Evolutionary conservation across 257 asterid genomes (phyloP).

Genomic region (Scutellaria barbata): DNA sequence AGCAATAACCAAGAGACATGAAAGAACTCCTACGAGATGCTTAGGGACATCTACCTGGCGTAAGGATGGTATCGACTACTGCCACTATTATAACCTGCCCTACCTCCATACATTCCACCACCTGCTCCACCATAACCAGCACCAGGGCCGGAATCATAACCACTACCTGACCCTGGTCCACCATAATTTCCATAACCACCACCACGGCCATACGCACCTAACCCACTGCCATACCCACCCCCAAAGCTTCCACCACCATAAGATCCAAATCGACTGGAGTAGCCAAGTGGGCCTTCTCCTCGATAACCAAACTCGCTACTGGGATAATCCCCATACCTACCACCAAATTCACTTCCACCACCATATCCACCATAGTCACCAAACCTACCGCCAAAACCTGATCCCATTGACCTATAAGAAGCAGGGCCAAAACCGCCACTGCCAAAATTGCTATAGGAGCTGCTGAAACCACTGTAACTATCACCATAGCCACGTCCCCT

Average conservation of each 20-base stretch:
- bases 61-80: slow-evolving; percentile 95
- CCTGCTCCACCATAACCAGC: slow-evolving; percentile 77
- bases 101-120: slow-evolving; percentile 86
- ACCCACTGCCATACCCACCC: slow-evolving; percentile 77
- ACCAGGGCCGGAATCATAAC: slow-evolving; percentile 80
- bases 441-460: slow-evolving; percentile 71
- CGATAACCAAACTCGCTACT: slow-evolving; percentile 80
- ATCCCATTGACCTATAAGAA: slow-evolving; percentile 88
- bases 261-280: slow-evolving; percentile 77
- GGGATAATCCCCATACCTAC: slow-evolving; percentile 80
- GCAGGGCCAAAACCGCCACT: slow-evolving; percentile 89
- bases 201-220: slow-evolving; percentile 85
- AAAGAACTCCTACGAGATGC: slow-evolving; percentile 65
- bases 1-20: slow-evolving; percentile 60
- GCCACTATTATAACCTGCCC: slow-evolving; percentile 86
- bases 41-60: slow-evolving; percentile 76
- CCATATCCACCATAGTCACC: slow-evolving; percentile 79
- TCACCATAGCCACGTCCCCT: slow-evolving; percentile 88
- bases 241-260: slow-evolving; percentile 76
- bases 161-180: slow-evolving; percentile 68
- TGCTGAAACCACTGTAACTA: slow-evolving; percentile 74
- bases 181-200: slow-evolving; percentile 81
- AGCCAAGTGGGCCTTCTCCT: slow-evolving; percentile 77
- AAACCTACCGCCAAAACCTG: slow-evolving; percentile 79
- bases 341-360: slow-evolving; percentile 73